Base-by-base conservation (phyloP, 768 basidiomycete genomes). In the Termitomyces sp. region DNA sequence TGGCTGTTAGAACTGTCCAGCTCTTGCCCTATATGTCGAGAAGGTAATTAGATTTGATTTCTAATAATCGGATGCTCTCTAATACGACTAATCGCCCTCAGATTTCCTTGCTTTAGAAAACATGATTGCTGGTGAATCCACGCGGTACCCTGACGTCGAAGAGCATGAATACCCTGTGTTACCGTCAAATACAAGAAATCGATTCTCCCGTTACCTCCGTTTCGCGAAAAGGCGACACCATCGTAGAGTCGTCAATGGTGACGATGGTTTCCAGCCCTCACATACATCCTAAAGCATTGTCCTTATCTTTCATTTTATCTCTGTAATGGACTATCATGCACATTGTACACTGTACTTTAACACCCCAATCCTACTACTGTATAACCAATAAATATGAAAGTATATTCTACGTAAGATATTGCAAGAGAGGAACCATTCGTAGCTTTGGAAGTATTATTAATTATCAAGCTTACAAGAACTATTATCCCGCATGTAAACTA, bases 1-100 rank as follows among this genome's bases (percentile, higher is more conserved):
- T 96, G 95, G 95, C 75, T 98, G 44, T 78, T 98, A 49, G 86
- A 95, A 66, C 79, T 96, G 30, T 95, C 94, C 1, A 88, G 88
- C 59, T 89, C 91, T 35, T 97, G 96, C 73, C 95, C 95, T 5
- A 82, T 97, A 32, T 97, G 95, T 71, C 82, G 95, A 65, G 89
- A 95, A 74, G 93, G 93, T 93, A 64, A 55, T 79, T 68, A 20
- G 49, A 33, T 20, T 33, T 14, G 9, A n/a, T 28, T 46, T 10
- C 40, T 6, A 3, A 12, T 10, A 20, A 18, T 40, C 6, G 30
- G 6, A 18, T 41, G 5, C 20, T 38, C 13, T 28, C 47, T 50
- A 16, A 57, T 16, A 16, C 23, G 8, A 5, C 36, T 26, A 46
- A 28, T 38, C 10, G 30, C 57, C 9, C 28, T 36, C 60, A 84